Base-by-base conservation (phyloP, 106 monocot genomes). In the Apostasia ramifera region DNA sequence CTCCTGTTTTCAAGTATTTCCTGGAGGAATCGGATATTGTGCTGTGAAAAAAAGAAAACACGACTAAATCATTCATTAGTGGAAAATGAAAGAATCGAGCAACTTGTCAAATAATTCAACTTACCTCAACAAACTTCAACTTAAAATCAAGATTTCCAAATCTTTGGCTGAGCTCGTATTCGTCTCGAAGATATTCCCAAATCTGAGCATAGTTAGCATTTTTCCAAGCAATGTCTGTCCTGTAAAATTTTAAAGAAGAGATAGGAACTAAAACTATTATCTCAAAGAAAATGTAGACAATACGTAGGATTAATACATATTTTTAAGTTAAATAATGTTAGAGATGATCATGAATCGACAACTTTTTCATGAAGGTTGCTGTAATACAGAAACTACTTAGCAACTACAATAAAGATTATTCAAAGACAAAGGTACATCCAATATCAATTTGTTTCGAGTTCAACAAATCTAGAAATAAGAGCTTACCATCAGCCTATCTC, bases 181-280 rank as follows among this genome's bases (percentile, higher is more conserved):
- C 95, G 69, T 95, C 92, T 13, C 95, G 81, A 46, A 92, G 92
- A 68, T 95, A 95, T 69, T 95, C 95, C 95, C 91, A 95, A 59
- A 95, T 91, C 66, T 97, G 92, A 66, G 95, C 95, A 81, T 97
- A 97, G 53, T 92, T 97, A 48, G 95, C 95, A 81, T 92, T 92
- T 75, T 81, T 97, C 95, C 95, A 97, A 61, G 95, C 95, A 84
- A 97, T 92, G 52, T 97, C 95, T 47, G 95, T 89, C 81, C 95
- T 97, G 77, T 8, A 46, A 65, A 2, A 49, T 13, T 12, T 12
- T 0, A n/a, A 45, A 62, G 45, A 62, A 1, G 1, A 26, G 26
- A 8, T 50, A 0, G 50, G 4, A 50, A 8, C 50, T 65, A 11
- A 63, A 63, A 11, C 42, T 63, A 45, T 8, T 44, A 10, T 63